Evolutionary conservation across 1,284 basidiomycete genomes (phyloP).

Genomic region (Jaminaea rosea): DNA sequence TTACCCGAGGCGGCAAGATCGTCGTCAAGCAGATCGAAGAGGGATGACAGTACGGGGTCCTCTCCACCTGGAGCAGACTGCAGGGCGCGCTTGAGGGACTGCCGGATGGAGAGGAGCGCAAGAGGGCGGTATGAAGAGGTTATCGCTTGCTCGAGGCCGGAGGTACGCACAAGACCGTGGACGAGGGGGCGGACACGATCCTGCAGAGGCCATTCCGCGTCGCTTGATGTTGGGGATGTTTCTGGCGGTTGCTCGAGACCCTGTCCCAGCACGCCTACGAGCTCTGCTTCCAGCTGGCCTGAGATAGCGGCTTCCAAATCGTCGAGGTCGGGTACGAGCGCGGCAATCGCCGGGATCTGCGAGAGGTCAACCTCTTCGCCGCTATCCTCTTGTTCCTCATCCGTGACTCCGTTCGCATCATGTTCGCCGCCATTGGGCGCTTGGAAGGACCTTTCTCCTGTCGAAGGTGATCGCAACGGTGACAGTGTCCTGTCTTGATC

Average conservation of each 20-base stretch:
- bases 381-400: background rate
- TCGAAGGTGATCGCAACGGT: background rate
- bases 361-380: conserved; percentile 7
- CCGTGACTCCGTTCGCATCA: too few species aligned
- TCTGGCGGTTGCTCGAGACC: conserved; percentile 55
- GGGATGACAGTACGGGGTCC: background rate
- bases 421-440: background rate
- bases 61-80: background rate
- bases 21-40: conserved; percentile 6
- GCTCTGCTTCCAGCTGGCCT: conserved; percentile 51
- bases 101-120: background rate
- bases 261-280: conserved; percentile 61
- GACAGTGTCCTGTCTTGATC: too few species aligned
- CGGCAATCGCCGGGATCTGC: conserved; percentile 10
- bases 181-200: background rate
- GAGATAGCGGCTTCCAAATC: conserved; percentile 25
- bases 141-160: background rate
- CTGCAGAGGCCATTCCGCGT: background rate
- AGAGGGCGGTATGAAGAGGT: background rate
- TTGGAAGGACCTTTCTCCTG: background rate
- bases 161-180: background rate
- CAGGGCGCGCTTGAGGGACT: background rate
- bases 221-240: background rate
- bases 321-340: conserved; percentile 27
- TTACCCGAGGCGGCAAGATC: conserved; percentile 8